These are phyloP conservation scores for Botrytis aclada DNA, from an alignment of 2,329 filamentous ascomycete species.

Conservation along the genomic window DNA sequence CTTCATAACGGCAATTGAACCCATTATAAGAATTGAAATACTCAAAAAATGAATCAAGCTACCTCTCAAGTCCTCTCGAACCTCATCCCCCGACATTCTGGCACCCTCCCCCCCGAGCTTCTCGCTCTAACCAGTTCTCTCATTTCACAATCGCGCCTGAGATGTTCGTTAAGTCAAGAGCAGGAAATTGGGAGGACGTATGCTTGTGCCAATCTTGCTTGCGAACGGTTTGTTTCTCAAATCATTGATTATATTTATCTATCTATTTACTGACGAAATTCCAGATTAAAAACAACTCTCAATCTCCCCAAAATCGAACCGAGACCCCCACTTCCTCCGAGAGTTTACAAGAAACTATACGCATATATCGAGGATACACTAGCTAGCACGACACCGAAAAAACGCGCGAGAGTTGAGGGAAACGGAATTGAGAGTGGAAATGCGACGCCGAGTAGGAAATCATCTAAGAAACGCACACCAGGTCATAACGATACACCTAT, in stretches of 20 bases:
- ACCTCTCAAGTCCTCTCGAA: slow-evolving; percentile 71
- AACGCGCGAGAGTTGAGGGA: neutral
- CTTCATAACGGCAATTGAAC: neutral
- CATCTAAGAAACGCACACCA: slow-evolving; percentile 20
- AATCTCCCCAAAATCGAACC: slow-evolving; percentile 75
- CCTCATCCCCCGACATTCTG: slow-evolving; percentile 69
- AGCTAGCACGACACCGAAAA: slow-evolving; percentile 39
- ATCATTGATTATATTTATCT: neutral
- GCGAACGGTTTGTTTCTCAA: slow-evolving; percentile 61
- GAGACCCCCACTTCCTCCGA: slow-evolving; percentile 73
- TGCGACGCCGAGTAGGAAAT: slow-evolving; percentile 25
- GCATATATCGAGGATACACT: slow-evolving; percentile 74
- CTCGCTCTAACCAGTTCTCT: slow-evolving; percentile 69
- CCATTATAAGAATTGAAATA: neutral
- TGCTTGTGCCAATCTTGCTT: slow-evolving; percentile 85
- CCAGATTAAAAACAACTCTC: slow-evolving; percentile 69
- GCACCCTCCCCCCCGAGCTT: slow-evolving; percentile 65
- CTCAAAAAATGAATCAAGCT: slow-evolving; percentile 63
- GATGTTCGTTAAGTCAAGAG: slow-evolving; percentile 75
- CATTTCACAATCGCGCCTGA: slow-evolving; percentile 75
- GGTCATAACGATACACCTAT: slow-evolving; percentile 14
- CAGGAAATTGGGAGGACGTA: slow-evolving; percentile 85
- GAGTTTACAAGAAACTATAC: slow-evolving; percentile 81
- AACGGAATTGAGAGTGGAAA: slow-evolving; percentile 7
- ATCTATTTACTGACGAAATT: neutral